phyloP scores from a whole-genome alignment of 176 grass and related monocot genomes.

The Avena eriantha region DNA sequence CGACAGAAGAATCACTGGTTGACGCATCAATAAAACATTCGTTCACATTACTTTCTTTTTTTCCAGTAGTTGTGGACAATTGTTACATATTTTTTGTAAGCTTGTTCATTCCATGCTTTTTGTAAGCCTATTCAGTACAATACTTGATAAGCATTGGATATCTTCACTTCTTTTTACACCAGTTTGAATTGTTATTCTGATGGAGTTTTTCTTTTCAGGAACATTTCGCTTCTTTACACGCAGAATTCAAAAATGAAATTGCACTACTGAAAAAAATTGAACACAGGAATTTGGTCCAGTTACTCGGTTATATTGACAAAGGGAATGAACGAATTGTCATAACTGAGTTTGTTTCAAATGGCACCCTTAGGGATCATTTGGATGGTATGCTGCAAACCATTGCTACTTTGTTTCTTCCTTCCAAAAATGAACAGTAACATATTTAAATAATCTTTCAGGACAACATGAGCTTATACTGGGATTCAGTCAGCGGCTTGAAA shows the following conservation, averaged over 20 bases:
- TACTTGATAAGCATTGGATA: not conserved
- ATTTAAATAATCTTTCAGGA: slow-evolving; percentile 67
- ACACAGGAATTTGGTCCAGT: slow-evolving; percentile 84
- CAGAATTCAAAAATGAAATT: slow-evolving; percentile 92
- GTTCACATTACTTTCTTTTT: slow-evolving; percentile 20
- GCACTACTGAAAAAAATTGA: slow-evolving; percentile 89
- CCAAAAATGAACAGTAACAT: slow-evolving; percentile 8
- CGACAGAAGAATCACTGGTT: slow-evolving; percentile 2
- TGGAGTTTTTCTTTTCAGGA: slow-evolving; percentile 61
- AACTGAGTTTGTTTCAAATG: slow-evolving; percentile 87
- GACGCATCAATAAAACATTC: slow-evolving; percentile 14
- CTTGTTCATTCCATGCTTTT: not conserved
- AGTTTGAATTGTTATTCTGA: slow-evolving; percentile 42
- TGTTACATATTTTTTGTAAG: slow-evolving; percentile 13
- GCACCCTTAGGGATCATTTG: slow-evolving; percentile 93
- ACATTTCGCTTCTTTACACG: slow-evolving; percentile 68
- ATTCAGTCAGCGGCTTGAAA: slow-evolving; percentile 90
- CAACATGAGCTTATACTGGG: slow-evolving; percentile 63
- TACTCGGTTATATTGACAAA: slow-evolving; percentile 87
- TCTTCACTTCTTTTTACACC: not conserved
- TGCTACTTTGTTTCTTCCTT: slow-evolving; percentile 42
- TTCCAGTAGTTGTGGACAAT: not conserved
- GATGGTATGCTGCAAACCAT: slow-evolving; percentile 78
- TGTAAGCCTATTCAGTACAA: slow-evolving; percentile 8
- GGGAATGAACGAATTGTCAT: slow-evolving; percentile 79